Conservation (phyloP, 768 basidiomycete species). For the Podaxis sp. region DNA sequence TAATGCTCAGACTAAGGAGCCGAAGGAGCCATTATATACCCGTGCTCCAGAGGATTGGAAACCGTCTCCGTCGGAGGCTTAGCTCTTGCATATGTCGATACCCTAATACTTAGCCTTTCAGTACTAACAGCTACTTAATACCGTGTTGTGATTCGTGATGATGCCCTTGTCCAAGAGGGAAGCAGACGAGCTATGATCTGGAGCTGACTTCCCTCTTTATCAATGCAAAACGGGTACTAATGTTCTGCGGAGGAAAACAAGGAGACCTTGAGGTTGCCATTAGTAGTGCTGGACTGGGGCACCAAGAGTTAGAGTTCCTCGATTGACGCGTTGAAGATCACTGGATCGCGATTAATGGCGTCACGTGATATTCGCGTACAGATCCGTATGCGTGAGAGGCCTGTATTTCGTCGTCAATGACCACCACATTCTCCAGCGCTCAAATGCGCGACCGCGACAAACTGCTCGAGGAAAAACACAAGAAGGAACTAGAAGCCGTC, state of each 20-base stretch:
- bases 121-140: neutral
- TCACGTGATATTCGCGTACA: neutral
- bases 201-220: no score
- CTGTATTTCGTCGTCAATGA: neutral
- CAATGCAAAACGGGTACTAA: no score
- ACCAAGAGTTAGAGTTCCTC: neutral
- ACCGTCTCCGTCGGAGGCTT: neutral
- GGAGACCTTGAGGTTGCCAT: neutral
- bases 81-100: neutral
- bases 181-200: neutral
- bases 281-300: neutral
- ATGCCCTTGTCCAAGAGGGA: neutral
- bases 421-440: slow-evolving; percentile 27
- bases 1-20: slow-evolving; percentile 21
- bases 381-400: neutral
- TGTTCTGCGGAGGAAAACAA: no score
- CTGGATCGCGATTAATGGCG: neutral
- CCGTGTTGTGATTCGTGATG: neutral
- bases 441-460: slow-evolving; percentile 33
- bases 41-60: slow-evolving; percentile 24
- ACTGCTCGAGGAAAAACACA: slow-evolving; percentile 29
- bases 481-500: slow-evolving; percentile 24
- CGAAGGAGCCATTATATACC: slow-evolving; percentile 28
- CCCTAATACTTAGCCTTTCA: neutral
- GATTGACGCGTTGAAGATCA: neutral